A percentile compares a stretch with the other conserved stretches of the same genome.
Conservation (phyloP, 2,329 filamentous ascomycete genomes). For the Calonectria crousiana region DNA sequence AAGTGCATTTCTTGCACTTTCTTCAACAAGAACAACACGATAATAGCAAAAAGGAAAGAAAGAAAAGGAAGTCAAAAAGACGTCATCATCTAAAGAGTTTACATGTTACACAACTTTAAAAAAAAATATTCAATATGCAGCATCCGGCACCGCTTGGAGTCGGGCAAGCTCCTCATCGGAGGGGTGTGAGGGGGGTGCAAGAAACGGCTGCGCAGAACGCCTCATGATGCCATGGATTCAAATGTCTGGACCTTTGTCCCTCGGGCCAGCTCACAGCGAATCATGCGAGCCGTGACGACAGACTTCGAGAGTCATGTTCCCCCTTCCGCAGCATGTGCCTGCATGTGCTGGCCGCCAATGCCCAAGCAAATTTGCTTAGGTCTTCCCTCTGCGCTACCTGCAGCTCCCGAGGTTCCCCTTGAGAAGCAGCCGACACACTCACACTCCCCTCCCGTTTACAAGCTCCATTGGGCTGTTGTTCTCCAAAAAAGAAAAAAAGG, state of each 20-base stretch:
- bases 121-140: background rate
- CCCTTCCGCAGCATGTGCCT: constrained; percentile 22
- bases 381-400: background rate
- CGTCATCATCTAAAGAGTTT: background rate
- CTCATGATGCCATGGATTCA: constrained; percentile 28
- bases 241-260: background rate
- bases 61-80: background rate
- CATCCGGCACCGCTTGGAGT: background rate
- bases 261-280: background rate
- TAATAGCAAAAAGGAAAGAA: background rate
- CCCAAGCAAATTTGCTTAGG: background rate
- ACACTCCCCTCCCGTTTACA: background rate
- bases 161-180: background rate
- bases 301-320: constrained; percentile 8
- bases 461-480: background rate
- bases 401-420: constrained; percentile 14
- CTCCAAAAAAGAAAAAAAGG: constrained; percentile 1
- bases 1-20: too few relatives aligned
- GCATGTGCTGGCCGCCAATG: constrained; percentile 19
- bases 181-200: background rate
- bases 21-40: background rate
- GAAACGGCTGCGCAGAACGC: constrained; percentile 15
- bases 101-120: constrained; percentile 10
- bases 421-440: background rate
- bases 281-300: constrained; percentile 4